Base-by-base conservation (phyloP, 1,284 basidiomycete genomes). In the Cyathus olla region DNA sequence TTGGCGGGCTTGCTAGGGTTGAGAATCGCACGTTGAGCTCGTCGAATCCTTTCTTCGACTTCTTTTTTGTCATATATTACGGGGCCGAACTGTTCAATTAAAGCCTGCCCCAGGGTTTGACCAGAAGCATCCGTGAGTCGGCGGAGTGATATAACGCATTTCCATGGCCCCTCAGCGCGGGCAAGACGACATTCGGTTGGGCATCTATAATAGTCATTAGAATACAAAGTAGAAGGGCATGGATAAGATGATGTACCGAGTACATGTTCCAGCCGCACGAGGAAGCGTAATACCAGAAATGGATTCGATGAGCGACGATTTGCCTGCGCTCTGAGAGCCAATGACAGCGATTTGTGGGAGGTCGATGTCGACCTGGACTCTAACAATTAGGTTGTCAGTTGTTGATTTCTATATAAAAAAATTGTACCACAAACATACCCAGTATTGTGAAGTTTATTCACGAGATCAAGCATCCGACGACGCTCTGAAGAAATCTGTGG, bases 1-100 rank as follows among this genome's bases (percentile, higher is more conserved):
- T 70, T 59, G 0, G 69, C 27, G 10, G 78, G 66, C 2, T 69
- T 76, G 24, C 72, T 77, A 0, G 91, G 92, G 66, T 90, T 92
- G 3, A 95, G 77, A 17, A 94, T 88, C 0, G 93, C 93, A 0
- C 82, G 76, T 70, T 95, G 93, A 0, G 93, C 93, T 0, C 90
- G 83, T 4, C 87, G 79, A 54, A 95, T 87, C 2, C 87, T 82
- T 13, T 89, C 87, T 62, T 93, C 88, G 1, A 95, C 89, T 0
- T 83, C 71, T 0, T 64, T 56, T 57, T 88, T 89, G 57, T 87
- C 73, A 29, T 68, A 76, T 19, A 94, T 88, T 1, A 78, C 62
- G 0, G 67, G 61, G 0, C 93, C 92, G 56, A 93, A 94, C 0
- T 63, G 40, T 11, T 82, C 72, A 13, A 81, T 83, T 0, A 66